Conservation (phyloP, 176 grass and related monocot species). For the Zea mays region DNA sequence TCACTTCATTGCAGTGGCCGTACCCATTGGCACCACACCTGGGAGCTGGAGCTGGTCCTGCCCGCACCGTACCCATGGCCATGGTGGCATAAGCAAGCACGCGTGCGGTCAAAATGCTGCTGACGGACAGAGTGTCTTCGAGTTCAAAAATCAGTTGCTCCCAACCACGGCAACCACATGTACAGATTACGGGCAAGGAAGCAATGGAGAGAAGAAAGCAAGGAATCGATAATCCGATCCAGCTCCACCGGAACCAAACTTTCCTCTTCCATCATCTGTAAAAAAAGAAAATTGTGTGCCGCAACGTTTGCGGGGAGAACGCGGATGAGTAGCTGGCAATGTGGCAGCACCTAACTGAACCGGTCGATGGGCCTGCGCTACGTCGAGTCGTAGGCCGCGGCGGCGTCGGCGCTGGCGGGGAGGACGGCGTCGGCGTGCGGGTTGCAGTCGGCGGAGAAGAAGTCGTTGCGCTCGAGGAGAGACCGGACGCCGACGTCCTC, state of each 20-base stretch:
- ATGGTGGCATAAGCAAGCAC: not conserved
- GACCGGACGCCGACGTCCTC: conserved; percentile 41
- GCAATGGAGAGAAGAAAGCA: not conserved
- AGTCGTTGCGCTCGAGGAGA: conserved; percentile 53
- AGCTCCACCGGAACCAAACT: not conserved
- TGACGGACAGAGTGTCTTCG: not conserved
- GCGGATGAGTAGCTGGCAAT: not conserved
- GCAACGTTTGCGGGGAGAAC: not conserved
- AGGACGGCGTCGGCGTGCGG: conserved; percentile 28
- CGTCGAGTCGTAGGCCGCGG: not conserved
- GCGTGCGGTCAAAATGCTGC: conserved; percentile 1
- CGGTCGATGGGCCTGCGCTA: not conserved
- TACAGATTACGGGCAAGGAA: not conserved
- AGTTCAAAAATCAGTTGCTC: not conserved
- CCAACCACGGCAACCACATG: not conserved
- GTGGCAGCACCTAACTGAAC: conserved; percentile 29
- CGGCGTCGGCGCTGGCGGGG: too few relatives aligned
- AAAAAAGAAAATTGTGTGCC: not conserved
- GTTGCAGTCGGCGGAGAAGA: conserved; percentile 58
- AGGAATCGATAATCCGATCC: conserved; percentile 24
- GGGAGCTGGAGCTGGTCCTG: not conserved
- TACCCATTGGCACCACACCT: not conserved
- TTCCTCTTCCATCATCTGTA: not conserved
- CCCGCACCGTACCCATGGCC: not conserved
- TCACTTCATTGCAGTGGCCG: not conserved